Evolutionary conservation across 257 asterid genomes (phyloP).

Genomic region (Solanum medicagineum): DNA sequence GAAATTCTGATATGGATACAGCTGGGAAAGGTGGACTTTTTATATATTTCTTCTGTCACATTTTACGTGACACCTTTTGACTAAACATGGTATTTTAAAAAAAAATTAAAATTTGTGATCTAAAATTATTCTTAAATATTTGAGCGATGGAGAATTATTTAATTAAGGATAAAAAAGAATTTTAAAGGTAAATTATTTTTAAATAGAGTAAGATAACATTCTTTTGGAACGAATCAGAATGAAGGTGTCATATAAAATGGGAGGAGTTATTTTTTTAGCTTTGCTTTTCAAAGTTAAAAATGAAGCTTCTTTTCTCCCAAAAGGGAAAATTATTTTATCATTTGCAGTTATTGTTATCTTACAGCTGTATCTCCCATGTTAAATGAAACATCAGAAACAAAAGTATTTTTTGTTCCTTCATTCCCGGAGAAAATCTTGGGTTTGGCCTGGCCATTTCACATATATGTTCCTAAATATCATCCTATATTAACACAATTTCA

Average conservation of each 20-base stretch:
- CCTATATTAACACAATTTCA: neutral
- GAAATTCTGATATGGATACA: neutral
- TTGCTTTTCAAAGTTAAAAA: neutral
- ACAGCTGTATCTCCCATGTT: neutral
- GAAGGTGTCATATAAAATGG: no score
- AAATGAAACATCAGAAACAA: neutral
- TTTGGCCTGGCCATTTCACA: neutral
- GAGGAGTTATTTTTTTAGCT: neutral
- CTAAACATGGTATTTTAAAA: no score
- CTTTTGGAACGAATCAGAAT: accelerated
- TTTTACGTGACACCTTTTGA: neutral
- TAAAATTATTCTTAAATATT: no score
- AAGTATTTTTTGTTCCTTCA: neutral
- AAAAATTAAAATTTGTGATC: no score
- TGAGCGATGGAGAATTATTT: no score
- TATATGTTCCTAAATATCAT: neutral
- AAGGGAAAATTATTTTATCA: neutral
- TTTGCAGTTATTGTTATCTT: neutral
- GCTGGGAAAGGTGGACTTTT: neutral
- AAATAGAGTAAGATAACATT: no score
- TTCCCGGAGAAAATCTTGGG: neutral
- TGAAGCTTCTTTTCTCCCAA: neutral
- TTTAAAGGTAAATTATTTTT: no score
- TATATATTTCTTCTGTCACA: no score
- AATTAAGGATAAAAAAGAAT: no score